Conservation (phyloP, 2,329 filamentous ascomycete species). For the Tothia fuscella region DNA sequence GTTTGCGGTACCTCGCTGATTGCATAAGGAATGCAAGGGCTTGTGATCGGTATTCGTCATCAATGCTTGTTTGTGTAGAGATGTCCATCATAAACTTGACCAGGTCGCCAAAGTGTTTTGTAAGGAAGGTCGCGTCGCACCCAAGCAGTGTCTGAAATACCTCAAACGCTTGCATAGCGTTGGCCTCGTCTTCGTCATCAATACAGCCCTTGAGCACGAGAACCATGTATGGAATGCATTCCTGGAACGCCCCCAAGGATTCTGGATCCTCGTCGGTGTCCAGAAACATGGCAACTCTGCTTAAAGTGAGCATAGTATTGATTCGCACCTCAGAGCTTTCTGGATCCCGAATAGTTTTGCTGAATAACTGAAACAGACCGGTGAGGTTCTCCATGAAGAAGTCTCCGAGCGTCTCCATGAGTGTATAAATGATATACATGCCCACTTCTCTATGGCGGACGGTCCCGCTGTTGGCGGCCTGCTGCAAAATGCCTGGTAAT, state of each 20-base stretch:
- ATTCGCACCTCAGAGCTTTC: constrained; percentile 86
- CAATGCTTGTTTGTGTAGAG: constrained; percentile 59
- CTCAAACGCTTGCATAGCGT: constrained; percentile 82
- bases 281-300: constrained; percentile 75
- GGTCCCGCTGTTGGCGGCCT: constrained; percentile 63
- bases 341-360: constrained; percentile 76
- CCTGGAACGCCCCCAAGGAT: constrained; percentile 63
- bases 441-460: constrained; percentile 78
- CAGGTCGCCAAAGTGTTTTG: constrained; percentile 77
- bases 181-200: constrained; percentile 70
- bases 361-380: constrained; percentile 73
- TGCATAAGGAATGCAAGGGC: constrained; percentile 91
- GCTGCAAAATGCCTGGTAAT: constrained; percentile 65
- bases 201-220: constrained; percentile 77
- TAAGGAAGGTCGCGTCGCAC: constrained; percentile 75
- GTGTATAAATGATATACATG: constrained; percentile 84
- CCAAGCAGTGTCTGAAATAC: constrained; percentile 92
- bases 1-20: constrained; percentile 78
- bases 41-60: constrained; percentile 79
- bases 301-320: constrained; percentile 86
- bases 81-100: constrained; percentile 91
- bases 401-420: constrained; percentile 78
- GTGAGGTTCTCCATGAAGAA: constrained; percentile 70
- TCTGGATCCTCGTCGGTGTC: constrained; percentile 75
- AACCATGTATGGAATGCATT: constrained; percentile 77